Evolutionary conservation across 345 rosid species (phyloP), one percentile per base, ranked within the genome.

Genomic region (Mercurialis annua): DNA sequence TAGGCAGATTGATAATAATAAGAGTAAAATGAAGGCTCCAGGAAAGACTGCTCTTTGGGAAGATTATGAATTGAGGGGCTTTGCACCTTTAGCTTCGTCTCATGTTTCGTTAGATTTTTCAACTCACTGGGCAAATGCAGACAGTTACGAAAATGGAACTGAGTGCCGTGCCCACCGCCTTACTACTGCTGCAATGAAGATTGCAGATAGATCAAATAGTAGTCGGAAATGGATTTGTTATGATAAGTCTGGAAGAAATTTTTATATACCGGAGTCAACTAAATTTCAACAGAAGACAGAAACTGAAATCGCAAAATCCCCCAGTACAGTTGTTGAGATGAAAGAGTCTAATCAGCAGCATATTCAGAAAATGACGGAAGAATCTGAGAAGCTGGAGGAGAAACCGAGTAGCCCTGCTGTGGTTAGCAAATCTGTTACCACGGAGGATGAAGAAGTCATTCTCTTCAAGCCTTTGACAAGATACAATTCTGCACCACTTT

Each of bases 361-460:
- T 49, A 36, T 20, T 44, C 40, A 26, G 4, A 55, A 62, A 55
- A 38, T 52, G 16, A 23, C 47, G 21, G 59, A 68, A 57, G 73
- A 71, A 69, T 46, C 59, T 71, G 75, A 76, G 65, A 77, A 64
- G 44, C 62, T 33, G n/a, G 65, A 74, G 60, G 79, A 72, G 71
- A 78, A 72, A 43, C 67, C 43, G 33, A 76, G 65, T 70, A 46
- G 68, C 64, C 67, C 56, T 65, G n/a, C 15, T 42, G 72, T 59
- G 68, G 55, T 66, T 38, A 80, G 75, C 40, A 79, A 76, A 77
- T 76, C 84, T 23, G 68, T 70, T 67, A 74, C 79, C 33, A n/a
- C 65, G 48, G 99, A 93, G 64, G 98, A 93, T 69, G 96, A 93
- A 75, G 97, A 90, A 80, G 92, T 90, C 73, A 93, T 93, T 78